Evolutionary conservation across 2,329 filamentous ascomycete genomes (phyloP).

Genomic region (Fusarium sp.): DNA sequence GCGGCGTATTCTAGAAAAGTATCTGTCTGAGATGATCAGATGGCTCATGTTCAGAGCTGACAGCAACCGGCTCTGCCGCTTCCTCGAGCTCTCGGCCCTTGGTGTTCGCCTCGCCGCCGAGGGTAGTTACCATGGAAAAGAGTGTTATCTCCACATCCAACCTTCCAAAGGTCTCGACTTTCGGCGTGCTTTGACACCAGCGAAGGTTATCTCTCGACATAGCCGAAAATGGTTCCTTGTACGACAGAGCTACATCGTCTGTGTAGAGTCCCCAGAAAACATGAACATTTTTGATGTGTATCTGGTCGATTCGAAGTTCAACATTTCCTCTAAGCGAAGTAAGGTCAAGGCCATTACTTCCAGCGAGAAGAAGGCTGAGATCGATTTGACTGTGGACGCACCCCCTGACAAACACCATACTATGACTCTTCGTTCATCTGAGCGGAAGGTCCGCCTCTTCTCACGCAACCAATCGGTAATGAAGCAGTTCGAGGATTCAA

Average conservation of each 20-base stretch:
- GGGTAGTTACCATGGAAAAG: conserved; percentile 97
- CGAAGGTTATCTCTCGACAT: conserved; percentile 83
- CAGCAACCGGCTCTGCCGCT: conserved; percentile 95
- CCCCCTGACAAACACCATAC: conserved; percentile 77
- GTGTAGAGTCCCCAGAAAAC: conserved; percentile 97
- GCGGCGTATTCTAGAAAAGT: conserved; percentile 86
- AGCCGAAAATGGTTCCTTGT: conserved; percentile 97
- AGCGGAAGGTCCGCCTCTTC: conserved; percentile 90
- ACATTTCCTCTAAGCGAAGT: conserved; percentile 79
- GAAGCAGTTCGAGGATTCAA: conserved; percentile 93
- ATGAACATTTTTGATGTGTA: conserved; percentile 99
- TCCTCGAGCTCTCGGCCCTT: conserved; percentile 92
- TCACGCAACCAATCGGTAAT: conserved; percentile 91
- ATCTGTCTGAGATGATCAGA: conserved; percentile 92
- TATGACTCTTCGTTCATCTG: conserved; percentile 88
- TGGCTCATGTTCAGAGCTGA: conserved; percentile 98
- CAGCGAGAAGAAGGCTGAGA: conserved; percentile 69
- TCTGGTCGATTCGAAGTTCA: conserved; percentile 91
- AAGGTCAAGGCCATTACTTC: conserved; percentile 65
- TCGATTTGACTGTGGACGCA: conserved; percentile 57
- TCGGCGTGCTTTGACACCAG: conserved; percentile 81
- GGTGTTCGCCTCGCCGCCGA: conserved; percentile 94
- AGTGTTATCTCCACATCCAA: conserved; percentile 92
- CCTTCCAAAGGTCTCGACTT: conserved; percentile 91
- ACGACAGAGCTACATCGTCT: conserved; percentile 97